Evolutionary conservation across 805 yeast genomes (phyloP).

Genomic region (Yarrowia sp.): DNA sequence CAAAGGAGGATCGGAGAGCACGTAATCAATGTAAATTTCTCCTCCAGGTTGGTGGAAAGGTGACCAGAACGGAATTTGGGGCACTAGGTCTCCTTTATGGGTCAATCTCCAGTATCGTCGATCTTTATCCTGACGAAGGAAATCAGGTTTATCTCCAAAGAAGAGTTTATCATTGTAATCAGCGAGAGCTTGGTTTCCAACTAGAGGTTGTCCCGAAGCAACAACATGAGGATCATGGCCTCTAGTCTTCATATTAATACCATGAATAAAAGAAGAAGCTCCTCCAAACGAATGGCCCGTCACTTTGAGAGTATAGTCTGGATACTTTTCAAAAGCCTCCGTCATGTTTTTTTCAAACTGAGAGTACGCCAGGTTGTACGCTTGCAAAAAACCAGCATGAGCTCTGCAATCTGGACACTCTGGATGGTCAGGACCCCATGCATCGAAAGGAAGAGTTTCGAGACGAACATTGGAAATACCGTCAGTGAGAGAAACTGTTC

Average conservation of each 20-base stretch:
- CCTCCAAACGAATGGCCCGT: conserved; percentile 4
- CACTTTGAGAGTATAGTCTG: conserved; percentile 1
- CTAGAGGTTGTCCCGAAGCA: not conserved
- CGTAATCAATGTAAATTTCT: not conserved
- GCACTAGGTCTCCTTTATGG: not conserved
- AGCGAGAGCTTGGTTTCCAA: not conserved
- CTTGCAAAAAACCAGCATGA: not conserved
- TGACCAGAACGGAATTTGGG: not conserved
- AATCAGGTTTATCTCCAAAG: not conserved
- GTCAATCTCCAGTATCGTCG: not conserved
- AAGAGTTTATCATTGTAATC: not conserved
- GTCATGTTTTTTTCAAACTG: conserved; percentile 1
- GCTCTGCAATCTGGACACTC: not conserved
- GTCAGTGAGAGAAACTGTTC: not conserved
- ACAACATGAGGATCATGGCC: not conserved
- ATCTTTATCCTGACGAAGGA: not conserved
- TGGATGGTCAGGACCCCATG: conserved; percentile 1
- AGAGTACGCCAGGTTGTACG: not conserved
- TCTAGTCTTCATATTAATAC: conserved; percentile 1
- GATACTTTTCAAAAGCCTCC: not conserved
- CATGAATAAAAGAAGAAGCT: not conserved
- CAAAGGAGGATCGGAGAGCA: not conserved
- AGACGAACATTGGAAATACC: not conserved
- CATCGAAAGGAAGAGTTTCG: not conserved
- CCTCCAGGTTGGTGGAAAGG: conserved; percentile 1